phyloP scores from a whole-genome alignment of 345 rosid genomes.

The Salix caprea region DNA sequence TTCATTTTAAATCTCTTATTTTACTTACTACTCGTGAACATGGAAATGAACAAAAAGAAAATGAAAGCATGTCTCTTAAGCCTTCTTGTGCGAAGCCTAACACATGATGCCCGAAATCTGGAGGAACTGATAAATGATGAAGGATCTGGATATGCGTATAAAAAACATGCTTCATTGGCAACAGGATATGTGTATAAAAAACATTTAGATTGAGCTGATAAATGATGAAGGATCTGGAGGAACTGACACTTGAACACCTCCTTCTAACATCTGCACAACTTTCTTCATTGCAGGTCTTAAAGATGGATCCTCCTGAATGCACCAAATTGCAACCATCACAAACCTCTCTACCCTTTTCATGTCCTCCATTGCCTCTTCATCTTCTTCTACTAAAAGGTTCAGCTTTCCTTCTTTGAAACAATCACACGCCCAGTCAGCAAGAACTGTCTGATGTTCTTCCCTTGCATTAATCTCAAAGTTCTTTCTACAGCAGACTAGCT shows the following conservation, averaged over 20 bases:
- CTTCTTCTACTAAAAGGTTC: slow-evolving; percentile 8
- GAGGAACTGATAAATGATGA: too few species aligned
- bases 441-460: neutral
- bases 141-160: accelerated
- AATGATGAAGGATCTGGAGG: slow-evolving; percentile 23
- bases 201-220: neutral
- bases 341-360: slow-evolving; percentile 7
- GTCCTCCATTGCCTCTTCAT: slow-evolving; percentile 13
- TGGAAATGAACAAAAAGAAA: too few species aligned
- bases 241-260: slow-evolving; percentile 11
- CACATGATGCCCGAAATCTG: too few species aligned
- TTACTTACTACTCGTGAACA: too few species aligned
- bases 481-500: slow-evolving; percentile 1
- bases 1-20: too few species aligned
- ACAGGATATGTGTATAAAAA: too few species aligned
- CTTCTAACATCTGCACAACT: slow-evolving; percentile 21
- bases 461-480: neutral
- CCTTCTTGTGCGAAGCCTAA: too few species aligned
- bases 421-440: slow-evolving; percentile 14
- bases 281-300: neutral
- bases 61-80: too few species aligned
- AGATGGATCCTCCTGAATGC: slow-evolving; percentile 13
- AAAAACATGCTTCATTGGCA: too few species aligned
- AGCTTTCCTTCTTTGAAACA: slow-evolving; percentile 14
- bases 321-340: slow-evolving; percentile 9